These are phyloP conservation scores for Trichoderma sp. DNA, from an alignment of 2,329 filamentous ascomycete genomes.

Conservation along the genomic window DNA sequence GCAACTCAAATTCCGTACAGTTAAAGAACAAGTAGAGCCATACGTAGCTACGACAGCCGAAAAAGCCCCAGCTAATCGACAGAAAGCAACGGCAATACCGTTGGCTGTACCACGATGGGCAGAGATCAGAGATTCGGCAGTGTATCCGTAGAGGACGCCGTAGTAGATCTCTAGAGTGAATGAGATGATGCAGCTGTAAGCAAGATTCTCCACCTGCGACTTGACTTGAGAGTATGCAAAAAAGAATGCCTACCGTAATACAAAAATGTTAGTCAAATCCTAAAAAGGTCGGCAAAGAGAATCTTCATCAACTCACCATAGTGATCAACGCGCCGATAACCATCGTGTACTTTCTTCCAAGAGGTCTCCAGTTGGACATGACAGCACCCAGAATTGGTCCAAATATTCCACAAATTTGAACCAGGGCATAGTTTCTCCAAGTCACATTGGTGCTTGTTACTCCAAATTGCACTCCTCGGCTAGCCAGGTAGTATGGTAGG, in stretches of 20 bases:
- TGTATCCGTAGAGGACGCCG: conserved; percentile 52
- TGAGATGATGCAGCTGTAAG: conserved; percentile 37
- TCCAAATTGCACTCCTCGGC: conserved; percentile 39
- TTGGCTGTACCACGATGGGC: conserved; percentile 56
- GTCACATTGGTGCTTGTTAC: conserved; percentile 51
- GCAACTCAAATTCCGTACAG: no score
- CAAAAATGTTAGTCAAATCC: neutral
- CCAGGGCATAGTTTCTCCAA: conserved; percentile 67
- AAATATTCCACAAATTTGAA: conserved; percentile 61
- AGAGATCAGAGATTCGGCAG: conserved; percentile 49
- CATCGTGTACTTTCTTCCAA: conserved; percentile 53
- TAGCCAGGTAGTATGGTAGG: conserved; percentile 42
- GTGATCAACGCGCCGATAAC: conserved; percentile 39
- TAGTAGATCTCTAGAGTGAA: conserved; percentile 58
- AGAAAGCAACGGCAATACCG: conserved; percentile 49
- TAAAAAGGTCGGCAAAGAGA: neutral
- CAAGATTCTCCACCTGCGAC: conserved; percentile 30
- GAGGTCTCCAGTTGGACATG: conserved; percentile 60
- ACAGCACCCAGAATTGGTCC: conserved; percentile 62
- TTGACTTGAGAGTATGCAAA: conserved; percentile 39
- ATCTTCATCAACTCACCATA: conserved; percentile 22
- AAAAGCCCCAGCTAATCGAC: conserved; percentile 65
- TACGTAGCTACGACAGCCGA: conserved; percentile 61
- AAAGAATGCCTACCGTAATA: conserved; percentile 31
- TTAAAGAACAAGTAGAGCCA: neutral